phyloP scores from a whole-genome alignment of 306 rosid species.

The Rubus parviflorus region DNA sequence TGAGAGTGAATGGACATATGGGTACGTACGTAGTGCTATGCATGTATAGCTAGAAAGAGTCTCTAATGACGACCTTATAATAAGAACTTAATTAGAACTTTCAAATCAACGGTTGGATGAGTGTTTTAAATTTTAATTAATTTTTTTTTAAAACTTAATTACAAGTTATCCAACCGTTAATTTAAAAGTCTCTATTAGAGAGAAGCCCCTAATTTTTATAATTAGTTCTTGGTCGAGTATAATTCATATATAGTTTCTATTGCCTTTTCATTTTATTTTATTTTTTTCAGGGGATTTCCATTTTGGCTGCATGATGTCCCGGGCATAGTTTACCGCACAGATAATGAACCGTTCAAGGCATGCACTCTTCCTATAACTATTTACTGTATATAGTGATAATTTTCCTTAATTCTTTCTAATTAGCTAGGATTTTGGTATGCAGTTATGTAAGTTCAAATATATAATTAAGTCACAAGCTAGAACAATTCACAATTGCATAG shows the following conservation, averaged over 20 bases:
- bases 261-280: background rate
- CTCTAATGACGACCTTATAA: too few relatives aligned
- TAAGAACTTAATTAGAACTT: too few relatives aligned
- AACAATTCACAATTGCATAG: background rate
- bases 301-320: constrained; percentile 76
- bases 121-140: too few relatives aligned
- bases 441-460: background rate
- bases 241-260: background rate
- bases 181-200: too few relatives aligned
- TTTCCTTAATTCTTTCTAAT: too few relatives aligned
- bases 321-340: constrained; percentile 63
- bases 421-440: too few relatives aligned
- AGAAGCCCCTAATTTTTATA: too few relatives aligned
- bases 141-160: too few relatives aligned
- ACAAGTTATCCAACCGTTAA: too few relatives aligned
- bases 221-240: background rate
- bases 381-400: background rate
- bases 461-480: background rate
- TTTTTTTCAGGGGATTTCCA: constrained; percentile 63
- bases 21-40: constrained; percentile 36
- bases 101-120: too few relatives aligned
- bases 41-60: background rate
- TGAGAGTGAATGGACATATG: constrained; percentile 74
- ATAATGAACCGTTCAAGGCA: constrained; percentile 79
- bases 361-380: background rate